Conservation (phyloP, 345 rosid species). For the Cardamine resedifolia region DNA sequence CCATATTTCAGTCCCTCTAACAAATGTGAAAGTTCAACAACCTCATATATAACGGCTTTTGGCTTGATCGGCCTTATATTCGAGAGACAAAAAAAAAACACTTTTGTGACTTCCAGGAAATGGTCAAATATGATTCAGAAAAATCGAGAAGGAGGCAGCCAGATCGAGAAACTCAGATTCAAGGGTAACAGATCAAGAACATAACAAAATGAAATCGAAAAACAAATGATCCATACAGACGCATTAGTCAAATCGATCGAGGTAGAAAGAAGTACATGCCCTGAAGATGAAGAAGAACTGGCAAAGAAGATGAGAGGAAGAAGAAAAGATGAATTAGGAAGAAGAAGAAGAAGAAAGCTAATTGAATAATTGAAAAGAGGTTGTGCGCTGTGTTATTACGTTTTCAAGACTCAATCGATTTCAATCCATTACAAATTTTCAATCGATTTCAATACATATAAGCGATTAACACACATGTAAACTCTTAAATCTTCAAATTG, state of each 20-base stretch:
- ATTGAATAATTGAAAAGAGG: too few relatives aligned
- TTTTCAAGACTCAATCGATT: too few relatives aligned
- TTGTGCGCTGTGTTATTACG: slow-evolving; percentile 30
- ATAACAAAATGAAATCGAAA: slow-evolving; percentile 15
- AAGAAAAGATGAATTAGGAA: neutral
- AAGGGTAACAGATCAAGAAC: neutral
- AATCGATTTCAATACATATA: too few relatives aligned
- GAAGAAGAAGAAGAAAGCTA: neutral
- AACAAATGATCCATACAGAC: slow-evolving; percentile 18
- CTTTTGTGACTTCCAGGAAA: slow-evolving; percentile 2
- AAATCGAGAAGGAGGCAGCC: neutral
- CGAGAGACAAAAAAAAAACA: too few relatives aligned
- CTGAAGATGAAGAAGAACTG: slow-evolving; percentile 10
- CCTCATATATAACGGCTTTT: neutral
- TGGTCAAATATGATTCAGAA: slow-evolving; percentile 5
- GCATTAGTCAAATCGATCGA: slow-evolving; percentile 23
- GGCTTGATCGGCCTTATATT: neutral
- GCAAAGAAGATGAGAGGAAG: slow-evolving; percentile 8
- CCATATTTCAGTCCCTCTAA: too few relatives aligned
- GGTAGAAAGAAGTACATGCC: slow-evolving; percentile 10
- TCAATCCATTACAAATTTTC: too few relatives aligned
- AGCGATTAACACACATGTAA: too few relatives aligned
- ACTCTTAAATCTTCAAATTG: too few relatives aligned
- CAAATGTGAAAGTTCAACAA: too few relatives aligned
- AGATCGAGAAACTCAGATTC: slow-evolving; percentile 18